Conservation (phyloP, 495 filamentous ascomycete species). For the Tuber umbilicatum region DNA sequence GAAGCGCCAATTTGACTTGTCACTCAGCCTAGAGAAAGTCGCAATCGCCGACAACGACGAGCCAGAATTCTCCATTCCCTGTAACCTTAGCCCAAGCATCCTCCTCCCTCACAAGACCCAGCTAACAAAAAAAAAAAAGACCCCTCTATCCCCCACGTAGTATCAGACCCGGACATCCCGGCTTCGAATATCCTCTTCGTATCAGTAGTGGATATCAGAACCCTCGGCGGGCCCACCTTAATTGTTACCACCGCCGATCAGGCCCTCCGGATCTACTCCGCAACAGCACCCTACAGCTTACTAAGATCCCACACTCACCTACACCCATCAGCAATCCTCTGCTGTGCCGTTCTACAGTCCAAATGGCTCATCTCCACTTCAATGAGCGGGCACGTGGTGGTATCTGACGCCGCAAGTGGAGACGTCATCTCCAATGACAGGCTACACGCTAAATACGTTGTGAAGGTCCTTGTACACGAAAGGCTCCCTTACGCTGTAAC, state of each 20-base stretch:
- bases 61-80: slow-evolving; percentile 49
- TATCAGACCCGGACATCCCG: slow-evolving; percentile 16
- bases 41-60: slow-evolving; percentile 44
- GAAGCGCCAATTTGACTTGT: slow-evolving; percentile 58
- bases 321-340: slow-evolving; percentile 36
- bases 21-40: slow-evolving; percentile 53
- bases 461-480: slow-evolving; percentile 48
- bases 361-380: slow-evolving; percentile 48
- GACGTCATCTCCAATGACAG: slow-evolving; percentile 48
- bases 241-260: slow-evolving; percentile 54
- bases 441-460: slow-evolving; percentile 59
- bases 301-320: slow-evolving; percentile 27
- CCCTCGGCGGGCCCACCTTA: slow-evolving; percentile 43
- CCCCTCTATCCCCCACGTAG: slow-evolving; percentile 23
- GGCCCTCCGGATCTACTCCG: slow-evolving; percentile 33
- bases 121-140: slow-evolving; percentile 12
- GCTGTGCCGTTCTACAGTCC: slow-evolving; percentile 38
- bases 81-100: slow-evolving; percentile 40
- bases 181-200: slow-evolving; percentile 39
- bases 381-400: slow-evolving; percentile 58
- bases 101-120: background rate
- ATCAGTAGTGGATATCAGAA: slow-evolving; percentile 17
- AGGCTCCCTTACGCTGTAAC: slow-evolving; percentile 51
- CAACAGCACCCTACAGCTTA: slow-evolving; percentile 20
- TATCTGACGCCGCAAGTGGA: slow-evolving; percentile 45